Evolutionary conservation across 2,329 filamentous ascomycete genomes (phyloP).

Genomic region (Aspergillus brunneoviolaceus): DNA sequence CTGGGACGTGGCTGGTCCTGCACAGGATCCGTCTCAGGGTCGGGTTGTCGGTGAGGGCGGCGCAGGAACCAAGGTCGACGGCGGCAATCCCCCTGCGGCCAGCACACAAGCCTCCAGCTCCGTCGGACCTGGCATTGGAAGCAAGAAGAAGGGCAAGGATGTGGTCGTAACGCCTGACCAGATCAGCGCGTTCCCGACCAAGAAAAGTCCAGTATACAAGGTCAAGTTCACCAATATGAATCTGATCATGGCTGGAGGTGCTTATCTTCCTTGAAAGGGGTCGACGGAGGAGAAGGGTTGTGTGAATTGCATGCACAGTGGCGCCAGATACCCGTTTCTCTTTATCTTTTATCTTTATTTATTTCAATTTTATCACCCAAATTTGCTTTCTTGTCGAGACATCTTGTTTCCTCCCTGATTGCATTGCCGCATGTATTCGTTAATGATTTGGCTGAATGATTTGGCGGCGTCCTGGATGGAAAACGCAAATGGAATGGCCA

Average conservation of each 20-base stretch:
- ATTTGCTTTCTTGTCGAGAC: neutral
- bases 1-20: constrained; percentile 81
- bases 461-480: constrained; percentile 15
- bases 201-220: constrained; percentile 92
- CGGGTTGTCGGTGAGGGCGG: constrained; percentile 52
- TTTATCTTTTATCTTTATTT: neutral
- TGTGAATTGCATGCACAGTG: constrained; percentile 16
- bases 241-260: constrained; percentile 79
- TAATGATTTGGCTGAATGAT: constrained; percentile 4
- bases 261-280: constrained; percentile 54
- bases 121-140: constrained; percentile 39
- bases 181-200: constrained; percentile 91
- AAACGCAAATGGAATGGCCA: constrained; percentile 4
- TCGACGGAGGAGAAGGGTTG: neutral
- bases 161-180: constrained; percentile 89
- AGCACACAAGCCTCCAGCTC: constrained; percentile 46
- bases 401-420: neutral
- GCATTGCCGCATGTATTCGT: constrained; percentile 2
- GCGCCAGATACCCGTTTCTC: constrained; percentile 21
- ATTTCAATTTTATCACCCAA: neutral
- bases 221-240: constrained; percentile 96
- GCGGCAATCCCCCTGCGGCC: constrained; percentile 49
- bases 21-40: constrained; percentile 58
- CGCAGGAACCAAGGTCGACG: constrained; percentile 52
- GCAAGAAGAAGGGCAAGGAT: constrained; percentile 79